These are phyloP conservation scores for Coprinopsis sp. DNA, from an alignment of 768 basidiomycete genomes.

Conservation along the genomic window DNA sequence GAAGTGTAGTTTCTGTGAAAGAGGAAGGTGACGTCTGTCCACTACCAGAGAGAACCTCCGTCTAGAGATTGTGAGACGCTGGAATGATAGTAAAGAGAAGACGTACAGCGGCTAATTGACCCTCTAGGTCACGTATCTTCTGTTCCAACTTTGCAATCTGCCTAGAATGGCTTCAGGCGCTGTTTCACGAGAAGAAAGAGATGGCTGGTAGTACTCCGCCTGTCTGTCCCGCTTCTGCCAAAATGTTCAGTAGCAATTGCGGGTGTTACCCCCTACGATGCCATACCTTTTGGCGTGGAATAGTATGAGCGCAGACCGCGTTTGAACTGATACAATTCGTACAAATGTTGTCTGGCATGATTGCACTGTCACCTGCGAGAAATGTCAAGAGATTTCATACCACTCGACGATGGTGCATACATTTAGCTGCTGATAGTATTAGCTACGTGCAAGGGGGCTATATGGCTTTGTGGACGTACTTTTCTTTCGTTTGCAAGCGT, in stretches of 20 bases:
- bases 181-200: not conserved
- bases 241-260: not conserved
- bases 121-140: slow-evolving; percentile 26
- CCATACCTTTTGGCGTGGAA: slow-evolving; percentile 42
- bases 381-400: not conserved
- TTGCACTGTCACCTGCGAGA: slow-evolving; percentile 53
- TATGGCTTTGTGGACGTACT: slow-evolving; percentile 19
- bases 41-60: slow-evolving; percentile 7
- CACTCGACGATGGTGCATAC: slow-evolving; percentile 16
- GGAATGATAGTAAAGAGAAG: slow-evolving; percentile 10
- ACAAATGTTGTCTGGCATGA: slow-evolving; percentile 49
- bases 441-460: not conserved
- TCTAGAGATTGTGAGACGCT: slow-evolving; percentile 4
- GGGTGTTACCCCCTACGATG: not conserved
- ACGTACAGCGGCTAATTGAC: slow-evolving; percentile 22
- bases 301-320: slow-evolving; percentile 50
- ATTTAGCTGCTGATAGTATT: slow-evolving; percentile 29
- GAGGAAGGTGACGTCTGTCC: not conserved
- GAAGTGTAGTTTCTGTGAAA: slow-evolving; percentile 2
- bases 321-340: slow-evolving; percentile 49
- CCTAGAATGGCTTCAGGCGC: slow-evolving; percentile 7
- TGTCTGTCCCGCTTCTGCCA: slow-evolving; percentile 29
- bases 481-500: slow-evolving; percentile 43
- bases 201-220: slow-evolving; percentile 24
- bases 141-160: slow-evolving; percentile 29